Conservation (phyloP, 2,329 filamentous ascomycete genomes). For the Celoporthe dispersa region DNA sequence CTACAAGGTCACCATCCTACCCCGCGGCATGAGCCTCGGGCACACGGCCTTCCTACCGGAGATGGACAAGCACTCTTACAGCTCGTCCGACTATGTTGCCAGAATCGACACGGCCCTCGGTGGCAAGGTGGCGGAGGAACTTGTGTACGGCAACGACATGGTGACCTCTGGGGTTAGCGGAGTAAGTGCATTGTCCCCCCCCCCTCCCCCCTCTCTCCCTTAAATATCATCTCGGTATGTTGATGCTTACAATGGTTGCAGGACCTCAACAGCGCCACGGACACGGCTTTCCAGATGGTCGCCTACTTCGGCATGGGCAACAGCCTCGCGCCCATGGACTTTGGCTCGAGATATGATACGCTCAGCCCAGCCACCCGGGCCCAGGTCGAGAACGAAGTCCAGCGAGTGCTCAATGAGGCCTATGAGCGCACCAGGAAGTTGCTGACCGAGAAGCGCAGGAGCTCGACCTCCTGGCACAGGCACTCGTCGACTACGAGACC, state of each 20-base stretch:
- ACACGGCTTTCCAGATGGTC: constrained; percentile 84
- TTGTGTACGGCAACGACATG: constrained; percentile 88
- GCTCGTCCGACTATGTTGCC: constrained; percentile 78
- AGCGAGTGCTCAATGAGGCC: constrained; percentile 80
- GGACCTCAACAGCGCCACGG: constrained; percentile 85
- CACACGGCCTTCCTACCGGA: constrained; percentile 87
- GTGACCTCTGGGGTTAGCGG: constrained; percentile 87
- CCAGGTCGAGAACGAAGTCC: constrained; percentile 86
- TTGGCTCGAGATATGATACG: constrained; percentile 76
- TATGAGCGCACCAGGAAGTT: constrained; percentile 74
- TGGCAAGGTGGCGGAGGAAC: constrained; percentile 80
- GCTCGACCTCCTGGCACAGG: constrained; percentile 84
- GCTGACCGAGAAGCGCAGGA: constrained; percentile 76
- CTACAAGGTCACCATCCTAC: constrained; percentile 97
- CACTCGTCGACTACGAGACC: constrained; percentile 92
- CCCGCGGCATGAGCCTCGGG: constrained; percentile 83
- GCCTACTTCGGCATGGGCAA: constrained; percentile 89
- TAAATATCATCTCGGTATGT: background rate
- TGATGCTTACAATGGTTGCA: constrained; percentile 44
- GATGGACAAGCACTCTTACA: constrained; percentile 89
- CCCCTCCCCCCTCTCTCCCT: too few species aligned
- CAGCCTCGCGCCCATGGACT: constrained; percentile 86
- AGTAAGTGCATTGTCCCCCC: constrained; percentile 57
- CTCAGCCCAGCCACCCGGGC: constrained; percentile 87
- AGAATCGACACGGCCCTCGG: constrained; percentile 74